Percentiles rank a stretch among this genome's conserved stretches.
Evolutionary conservation across 345 rosid species (phyloP).

Genomic region (Erodium maritimum): DNA sequence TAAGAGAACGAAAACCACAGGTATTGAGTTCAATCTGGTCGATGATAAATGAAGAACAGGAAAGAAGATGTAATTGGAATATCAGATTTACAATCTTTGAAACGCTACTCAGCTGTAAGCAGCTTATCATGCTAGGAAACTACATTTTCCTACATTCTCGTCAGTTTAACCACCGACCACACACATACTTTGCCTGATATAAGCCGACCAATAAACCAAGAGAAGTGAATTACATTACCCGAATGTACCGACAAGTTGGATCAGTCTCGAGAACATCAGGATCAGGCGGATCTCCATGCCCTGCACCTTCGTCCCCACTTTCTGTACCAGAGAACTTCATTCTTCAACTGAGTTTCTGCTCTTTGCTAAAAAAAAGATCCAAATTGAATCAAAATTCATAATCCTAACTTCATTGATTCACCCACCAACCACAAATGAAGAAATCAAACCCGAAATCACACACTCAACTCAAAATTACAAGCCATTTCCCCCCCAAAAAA

Average conservation of each 20-base stretch:
- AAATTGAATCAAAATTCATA: background rate
- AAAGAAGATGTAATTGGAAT: too few species aligned
- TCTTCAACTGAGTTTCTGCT: background rate
- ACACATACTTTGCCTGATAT: too few species aligned
- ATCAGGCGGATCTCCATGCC: conserved; percentile 45
- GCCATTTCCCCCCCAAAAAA: too few species aligned
- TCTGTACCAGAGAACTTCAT: conserved; percentile 10
- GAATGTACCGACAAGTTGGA: conserved; percentile 48
- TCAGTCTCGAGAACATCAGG: conserved; percentile 54
- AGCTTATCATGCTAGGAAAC: conserved; percentile 4
- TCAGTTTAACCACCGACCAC: background rate
- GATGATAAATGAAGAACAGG: background rate
- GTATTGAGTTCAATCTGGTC: background rate
- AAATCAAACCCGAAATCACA: background rate
- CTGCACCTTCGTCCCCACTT: conserved; percentile 32
- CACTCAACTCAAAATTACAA: background rate
- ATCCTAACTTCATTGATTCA: background rate
- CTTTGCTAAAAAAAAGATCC: background rate
- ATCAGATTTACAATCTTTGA: background rate
- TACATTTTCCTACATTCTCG: background rate
- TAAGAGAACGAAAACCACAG: background rate
- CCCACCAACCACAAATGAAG: too few species aligned
- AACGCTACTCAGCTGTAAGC: background rate
- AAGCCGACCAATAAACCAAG: background rate
- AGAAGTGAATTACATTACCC: conserved; percentile 22